A percentile compares a stretch with the other conserved stretches of the same genome.
Evolutionary conservation across 345 rosid genomes (phyloP).

Genomic region (Psidium guajava): DNA sequence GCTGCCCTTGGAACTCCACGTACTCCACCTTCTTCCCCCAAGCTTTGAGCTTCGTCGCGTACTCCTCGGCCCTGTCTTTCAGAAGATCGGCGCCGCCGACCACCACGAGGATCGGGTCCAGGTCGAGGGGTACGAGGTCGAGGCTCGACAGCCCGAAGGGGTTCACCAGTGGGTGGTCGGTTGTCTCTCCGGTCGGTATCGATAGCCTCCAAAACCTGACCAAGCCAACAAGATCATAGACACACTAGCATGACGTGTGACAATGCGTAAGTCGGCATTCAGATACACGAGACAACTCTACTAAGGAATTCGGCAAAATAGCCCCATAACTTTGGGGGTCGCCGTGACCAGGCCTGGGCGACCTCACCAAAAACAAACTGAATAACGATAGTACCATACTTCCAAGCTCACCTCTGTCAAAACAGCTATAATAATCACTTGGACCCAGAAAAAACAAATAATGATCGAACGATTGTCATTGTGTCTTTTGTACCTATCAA

Average conservation of each 20-base stretch:
- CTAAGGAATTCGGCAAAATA: too few relatives aligned
- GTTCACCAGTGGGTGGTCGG: conserved; percentile 45
- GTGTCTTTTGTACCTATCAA: conserved; percentile 27
- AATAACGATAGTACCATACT: too few relatives aligned
- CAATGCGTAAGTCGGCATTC: neutral
- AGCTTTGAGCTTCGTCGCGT: conserved; percentile 21
- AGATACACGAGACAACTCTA: neutral
- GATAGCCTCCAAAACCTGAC: conserved; percentile 53
- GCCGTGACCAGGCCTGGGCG: too few relatives aligned
- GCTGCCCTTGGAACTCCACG: conserved; percentile 37
- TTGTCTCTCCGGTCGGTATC: conserved; percentile 36
- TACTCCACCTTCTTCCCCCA: conserved; percentile 39
- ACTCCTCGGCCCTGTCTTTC: conserved; percentile 33
- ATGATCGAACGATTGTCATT: neutral
- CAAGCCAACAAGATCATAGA: neutral
- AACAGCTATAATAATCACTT: neutral
- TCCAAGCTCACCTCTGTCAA: neutral
- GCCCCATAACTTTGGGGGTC: too few relatives aligned
- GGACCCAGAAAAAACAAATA: neutral
- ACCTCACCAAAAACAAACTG: too few relatives aligned
- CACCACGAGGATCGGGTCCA: conserved; percentile 42
- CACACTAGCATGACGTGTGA: neutral
- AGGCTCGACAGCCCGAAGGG: conserved; percentile 42
- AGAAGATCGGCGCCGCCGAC: conserved; percentile 43
- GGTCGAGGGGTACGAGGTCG: conserved; percentile 11